A percentile compares a stretch with the other conserved stretches of the same genome.
Evolutionary conservation across 1,139 yeast species (phyloP).

Genomic region (Magnusiomyces ingens): DNA sequence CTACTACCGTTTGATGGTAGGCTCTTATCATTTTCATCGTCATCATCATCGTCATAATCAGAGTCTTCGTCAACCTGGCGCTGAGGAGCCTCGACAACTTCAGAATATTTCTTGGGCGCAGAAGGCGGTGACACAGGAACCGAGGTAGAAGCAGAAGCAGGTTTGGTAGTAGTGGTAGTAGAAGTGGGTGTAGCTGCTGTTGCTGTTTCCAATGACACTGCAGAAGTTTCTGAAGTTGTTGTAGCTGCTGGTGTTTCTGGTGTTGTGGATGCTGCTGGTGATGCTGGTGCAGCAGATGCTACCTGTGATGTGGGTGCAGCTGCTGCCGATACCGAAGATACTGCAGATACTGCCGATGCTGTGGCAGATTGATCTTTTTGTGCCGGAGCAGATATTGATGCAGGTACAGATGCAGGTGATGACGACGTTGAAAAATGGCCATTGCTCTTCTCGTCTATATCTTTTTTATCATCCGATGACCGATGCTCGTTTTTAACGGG

Average conservation of each 20-base stretch:
- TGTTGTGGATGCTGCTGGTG: background rate
- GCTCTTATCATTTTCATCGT: constrained; percentile 13
- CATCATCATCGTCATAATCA: constrained; percentile 67
- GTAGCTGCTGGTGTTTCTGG: background rate
- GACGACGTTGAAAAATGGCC: background rate
- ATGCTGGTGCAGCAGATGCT: constrained; percentile 3
- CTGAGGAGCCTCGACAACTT: constrained; percentile 56
- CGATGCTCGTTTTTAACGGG: constrained; percentile 1
- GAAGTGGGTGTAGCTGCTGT: constrained; percentile 11
- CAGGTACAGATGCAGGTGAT: background rate
- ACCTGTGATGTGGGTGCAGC: too few relatives aligned
- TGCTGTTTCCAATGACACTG: background rate
- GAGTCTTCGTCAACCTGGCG: constrained; percentile 78
- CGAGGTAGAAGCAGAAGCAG: constrained; percentile 11
- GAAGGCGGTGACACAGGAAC: too few relatives aligned
- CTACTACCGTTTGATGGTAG: background rate
- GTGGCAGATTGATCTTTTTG: background rate
- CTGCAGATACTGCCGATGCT: too few relatives aligned
- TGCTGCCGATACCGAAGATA: too few relatives aligned
- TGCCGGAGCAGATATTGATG: background rate
- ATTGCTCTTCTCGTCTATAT: constrained; percentile 14
- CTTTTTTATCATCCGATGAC: constrained; percentile 6
- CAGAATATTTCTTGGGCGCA: constrained; percentile 16
- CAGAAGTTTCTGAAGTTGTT: background rate
- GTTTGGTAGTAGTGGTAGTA: constrained; percentile 11